A percentile compares a stretch with the other conserved stretches of the same genome.
These are phyloP conservation scores for Aristolochia fimbriata DNA, from an alignment of 164 flowering plant species.

Conservation along the genomic window DNA sequence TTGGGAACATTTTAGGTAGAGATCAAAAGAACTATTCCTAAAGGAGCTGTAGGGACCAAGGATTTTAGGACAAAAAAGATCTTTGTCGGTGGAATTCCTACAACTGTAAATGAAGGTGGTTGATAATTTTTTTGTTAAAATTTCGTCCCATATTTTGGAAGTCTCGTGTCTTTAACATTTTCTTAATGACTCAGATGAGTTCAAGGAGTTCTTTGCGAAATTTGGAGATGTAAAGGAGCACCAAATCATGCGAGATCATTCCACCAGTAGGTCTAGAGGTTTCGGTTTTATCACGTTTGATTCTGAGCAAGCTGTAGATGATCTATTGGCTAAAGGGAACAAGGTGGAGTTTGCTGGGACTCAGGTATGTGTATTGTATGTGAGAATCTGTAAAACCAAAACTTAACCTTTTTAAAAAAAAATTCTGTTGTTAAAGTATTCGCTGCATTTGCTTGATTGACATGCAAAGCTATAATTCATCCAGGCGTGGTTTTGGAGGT, in stretches of 20 bases:
- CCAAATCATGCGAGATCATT: slow-evolving; percentile 76
- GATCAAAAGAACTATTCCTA: slow-evolving; percentile 82
- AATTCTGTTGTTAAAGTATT: neutral
- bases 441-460: neutral
- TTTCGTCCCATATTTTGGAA: neutral
- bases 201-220: slow-evolving; percentile 67
- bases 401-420: neutral
- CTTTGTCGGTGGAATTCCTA: slow-evolving; percentile 86
- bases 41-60: slow-evolving; percentile 42
- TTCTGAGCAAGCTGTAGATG: slow-evolving; percentile 59
- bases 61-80: slow-evolving; percentile 85
- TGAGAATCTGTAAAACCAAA: neutral
- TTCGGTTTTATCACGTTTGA: slow-evolving; percentile 83
- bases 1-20: slow-evolving; percentile 45
- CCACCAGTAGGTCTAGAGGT: slow-evolving; percentile 74
- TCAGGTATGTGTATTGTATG: slow-evolving; percentile 36
- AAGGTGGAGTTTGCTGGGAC: slow-evolving; percentile 55
- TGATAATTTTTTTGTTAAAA: neutral
- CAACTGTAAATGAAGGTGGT: slow-evolving; percentile 56
- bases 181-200: slow-evolving; percentile 46
- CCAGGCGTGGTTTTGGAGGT: neutral
- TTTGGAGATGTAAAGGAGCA: slow-evolving; percentile 72
- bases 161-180: neutral
- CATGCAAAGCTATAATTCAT: neutral
- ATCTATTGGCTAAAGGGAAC: slow-evolving; percentile 55